These are phyloP conservation scores for Allomyces macrogynus DNA, from an alignment of 192 early-diverging fungal species.

Conservation along the genomic window DNA sequence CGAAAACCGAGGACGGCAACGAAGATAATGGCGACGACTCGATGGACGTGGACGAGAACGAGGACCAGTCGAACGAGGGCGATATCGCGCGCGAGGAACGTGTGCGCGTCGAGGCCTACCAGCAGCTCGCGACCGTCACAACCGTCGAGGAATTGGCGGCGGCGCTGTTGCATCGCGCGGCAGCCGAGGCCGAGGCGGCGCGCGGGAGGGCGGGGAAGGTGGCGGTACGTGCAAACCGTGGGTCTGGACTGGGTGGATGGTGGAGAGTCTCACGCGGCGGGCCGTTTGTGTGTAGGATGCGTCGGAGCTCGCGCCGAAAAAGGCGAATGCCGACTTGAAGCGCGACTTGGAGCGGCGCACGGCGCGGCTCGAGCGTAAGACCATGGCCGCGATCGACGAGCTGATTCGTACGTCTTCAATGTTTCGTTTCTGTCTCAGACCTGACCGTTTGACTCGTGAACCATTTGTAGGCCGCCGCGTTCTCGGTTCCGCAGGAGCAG, in stretches of 20 bases:
- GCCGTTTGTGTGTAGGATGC: conserved; percentile 3
- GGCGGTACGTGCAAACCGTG: no score
- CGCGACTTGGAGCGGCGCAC: conserved; percentile 5
- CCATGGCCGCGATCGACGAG: conserved; percentile 2
- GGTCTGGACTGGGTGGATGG: no score
- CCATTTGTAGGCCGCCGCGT: no score
- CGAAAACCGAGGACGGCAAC: not conserved
- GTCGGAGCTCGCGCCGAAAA: conserved; percentile 6
- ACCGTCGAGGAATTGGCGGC: not conserved
- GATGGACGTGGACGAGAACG: not conserved
- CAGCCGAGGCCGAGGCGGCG: not conserved
- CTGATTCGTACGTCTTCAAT: not conserved
- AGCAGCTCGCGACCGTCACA: not conserved
- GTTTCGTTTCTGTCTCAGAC: no score
- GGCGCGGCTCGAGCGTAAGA: conserved; percentile 6
- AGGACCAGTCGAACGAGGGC: not conserved
- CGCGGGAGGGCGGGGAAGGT: not conserved
- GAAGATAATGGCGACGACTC: not conserved
- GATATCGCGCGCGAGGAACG: not conserved
- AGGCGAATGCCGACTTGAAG: conserved; percentile 9
- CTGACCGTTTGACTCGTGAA: no score
- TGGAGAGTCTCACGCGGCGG: no score
- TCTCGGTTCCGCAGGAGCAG: no score
- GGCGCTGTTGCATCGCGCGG: not conserved
- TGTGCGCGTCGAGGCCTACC: not conserved